Base-by-base conservation (phyloP, 805 yeast genomes). In the Maudiozyma serrabonitensis region DNA sequence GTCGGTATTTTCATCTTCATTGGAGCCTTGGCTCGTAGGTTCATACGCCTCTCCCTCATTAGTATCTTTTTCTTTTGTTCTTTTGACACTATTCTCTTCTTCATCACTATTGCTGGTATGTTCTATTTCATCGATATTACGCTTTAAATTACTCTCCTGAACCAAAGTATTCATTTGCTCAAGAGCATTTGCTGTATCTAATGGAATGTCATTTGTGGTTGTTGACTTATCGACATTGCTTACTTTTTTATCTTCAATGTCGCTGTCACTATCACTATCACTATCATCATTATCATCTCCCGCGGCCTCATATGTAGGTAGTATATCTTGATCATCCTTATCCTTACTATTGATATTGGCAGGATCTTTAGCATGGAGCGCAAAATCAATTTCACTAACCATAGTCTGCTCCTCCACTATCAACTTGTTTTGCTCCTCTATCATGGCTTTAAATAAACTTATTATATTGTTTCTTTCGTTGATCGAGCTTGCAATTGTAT, bases 221-320 rank as follows among this genome's bases (percentile, higher is more conserved):
- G 38, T 15, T 34, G n/a, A 4, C 13, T 13, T 13, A 6, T 41
- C 34, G 1, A 37, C 19, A 32, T 32, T 19, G 2, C 26, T 31
- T 3, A 35, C 34, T 8, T 2, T 37, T 15, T 37, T 26, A 12
- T 2, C 32, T 15, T 44, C 44, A 35, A 28, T 38, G 35, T 39
- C 43, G 26, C 53, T 54, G 28, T 49, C 54, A 46, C 54, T 52
- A 34, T 55, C 56, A 16, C 51, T 49, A 38, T 50, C 53, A n/a
- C 51, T 49, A 13, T 56, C 62, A 19, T 56, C 60, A 23, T 56
- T 60, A 41, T 56, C 59, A 43, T 57, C 58, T 37, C 57, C 51
- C 18, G 50, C 52, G 15, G 45, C 53, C 44, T 63, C 68, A 47
- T 66, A 64, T 4, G 66, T 60, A 3, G 69, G 69, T 32, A 66